These are phyloP conservation scores for Podospora comata DNA, from an alignment of 495 filamentous ascomycete genomes.

Conservation along the genomic window DNA sequence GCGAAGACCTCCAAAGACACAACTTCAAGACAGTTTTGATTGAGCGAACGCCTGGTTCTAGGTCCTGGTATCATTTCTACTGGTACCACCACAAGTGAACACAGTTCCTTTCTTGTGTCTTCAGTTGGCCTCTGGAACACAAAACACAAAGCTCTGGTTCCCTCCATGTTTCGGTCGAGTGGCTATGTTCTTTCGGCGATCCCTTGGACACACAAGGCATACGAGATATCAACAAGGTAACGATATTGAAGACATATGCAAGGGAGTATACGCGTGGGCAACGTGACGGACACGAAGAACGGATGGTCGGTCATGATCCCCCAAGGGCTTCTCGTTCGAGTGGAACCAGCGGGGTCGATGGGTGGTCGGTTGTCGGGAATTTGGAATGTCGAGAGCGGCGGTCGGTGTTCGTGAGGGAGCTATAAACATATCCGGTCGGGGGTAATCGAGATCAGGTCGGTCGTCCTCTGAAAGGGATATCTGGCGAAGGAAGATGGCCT, in stretches of 20 bases:
- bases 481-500: background rate
- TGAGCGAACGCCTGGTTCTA: background rate
- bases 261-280: background rate
- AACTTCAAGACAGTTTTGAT: background rate
- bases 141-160: background rate
- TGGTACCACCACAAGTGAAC: background rate
- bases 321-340: background rate
- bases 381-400: too few species aligned
- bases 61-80: background rate
- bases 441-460: too few species aligned
- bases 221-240: background rate
- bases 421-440: too few species aligned
- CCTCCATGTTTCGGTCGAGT: background rate
- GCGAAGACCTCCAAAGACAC: background rate
- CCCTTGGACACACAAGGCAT: background rate
- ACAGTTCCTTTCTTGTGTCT: background rate
- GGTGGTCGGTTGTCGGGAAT: background rate
- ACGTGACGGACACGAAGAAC: background rate
- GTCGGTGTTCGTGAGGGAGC: too few species aligned
- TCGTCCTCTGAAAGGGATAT: too few species aligned
- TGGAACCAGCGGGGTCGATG: background rate
- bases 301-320: background rate
- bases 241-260: background rate
- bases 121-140: background rate
- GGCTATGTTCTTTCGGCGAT: background rate